Percentiles rank a stretch among this genome's conserved stretches.
Conservation (phyloP, 2,329 filamentous ascomycete species). For the Neopestalotiopsis sp. region DNA sequence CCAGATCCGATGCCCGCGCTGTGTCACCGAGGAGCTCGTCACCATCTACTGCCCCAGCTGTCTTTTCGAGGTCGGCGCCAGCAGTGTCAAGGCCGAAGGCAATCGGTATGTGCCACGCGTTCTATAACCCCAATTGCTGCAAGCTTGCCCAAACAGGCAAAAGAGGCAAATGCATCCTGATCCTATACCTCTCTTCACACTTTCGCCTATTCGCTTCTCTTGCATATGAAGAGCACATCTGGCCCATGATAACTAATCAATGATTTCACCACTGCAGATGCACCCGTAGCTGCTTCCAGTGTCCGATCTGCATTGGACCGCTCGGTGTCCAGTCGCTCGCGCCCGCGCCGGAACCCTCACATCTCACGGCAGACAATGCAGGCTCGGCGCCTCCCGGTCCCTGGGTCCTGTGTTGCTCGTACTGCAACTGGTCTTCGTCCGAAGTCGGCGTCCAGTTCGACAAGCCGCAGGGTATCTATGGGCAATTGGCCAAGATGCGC, state of each 20-base stretch:
- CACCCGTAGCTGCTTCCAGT: conserved; percentile 94
- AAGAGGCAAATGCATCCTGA: background rate
- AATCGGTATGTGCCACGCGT: conserved; percentile 70
- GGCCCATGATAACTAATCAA: background rate
- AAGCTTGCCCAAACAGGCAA: conserved; percentile 4
- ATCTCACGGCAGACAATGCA: conserved; percentile 50
- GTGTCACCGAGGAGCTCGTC: conserved; percentile 90
- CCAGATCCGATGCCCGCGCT: conserved; percentile 91
- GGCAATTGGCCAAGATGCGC: conserved; percentile 76
- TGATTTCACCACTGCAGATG: conserved; percentile 60
- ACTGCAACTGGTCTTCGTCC: conserved; percentile 90
- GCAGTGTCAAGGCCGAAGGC: conserved; percentile 88
- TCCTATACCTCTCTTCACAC: background rate
- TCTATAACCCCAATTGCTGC: conserved; percentile 10
- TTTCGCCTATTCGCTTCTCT: background rate
- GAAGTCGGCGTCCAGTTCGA: conserved; percentile 92
- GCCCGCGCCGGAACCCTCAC: conserved; percentile 51
- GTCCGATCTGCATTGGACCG: conserved; percentile 84
- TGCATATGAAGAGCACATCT: background rate
- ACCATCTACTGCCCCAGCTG: conserved; percentile 96
- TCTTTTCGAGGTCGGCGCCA: conserved; percentile 93
- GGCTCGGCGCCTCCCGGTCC: conserved; percentile 50
- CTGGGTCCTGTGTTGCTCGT: conserved; percentile 84
- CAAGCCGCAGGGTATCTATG: conserved; percentile 83
- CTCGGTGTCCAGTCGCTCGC: conserved; percentile 78